A percentile compares a stretch with the other conserved stretches of the same genome.
These are phyloP conservation scores for Aspergillus viridinutans DNA, from an alignment of 2,329 filamentous ascomycete genomes.

Conservation along the genomic window DNA sequence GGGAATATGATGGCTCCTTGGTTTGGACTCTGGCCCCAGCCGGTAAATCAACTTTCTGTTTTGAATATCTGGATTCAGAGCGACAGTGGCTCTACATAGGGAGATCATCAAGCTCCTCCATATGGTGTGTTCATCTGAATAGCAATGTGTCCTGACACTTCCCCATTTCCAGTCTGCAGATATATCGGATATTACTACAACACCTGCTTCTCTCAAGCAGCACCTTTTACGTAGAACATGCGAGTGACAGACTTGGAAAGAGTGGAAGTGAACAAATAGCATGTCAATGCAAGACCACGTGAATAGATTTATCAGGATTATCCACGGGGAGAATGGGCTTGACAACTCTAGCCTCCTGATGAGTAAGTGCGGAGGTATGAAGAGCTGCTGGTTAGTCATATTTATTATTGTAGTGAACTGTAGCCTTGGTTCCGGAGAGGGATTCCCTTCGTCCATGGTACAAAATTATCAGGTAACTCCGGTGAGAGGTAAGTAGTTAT, in stretches of 20 bases:
- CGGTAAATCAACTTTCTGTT: not conserved
- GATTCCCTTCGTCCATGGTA: not conserved
- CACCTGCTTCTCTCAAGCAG: too few species aligned
- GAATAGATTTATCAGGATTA: too few species aligned
- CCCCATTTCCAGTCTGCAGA: not conserved
- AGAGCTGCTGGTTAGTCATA: not conserved
- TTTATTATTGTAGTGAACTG: not conserved
- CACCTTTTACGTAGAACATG: not conserved
- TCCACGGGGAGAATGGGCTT: not conserved
- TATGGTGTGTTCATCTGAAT: not conserved
- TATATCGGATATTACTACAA: not conserved
- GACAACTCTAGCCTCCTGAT: not conserved
- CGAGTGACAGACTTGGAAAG: not conserved
- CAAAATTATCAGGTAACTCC: not conserved
- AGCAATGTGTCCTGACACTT: not conserved
- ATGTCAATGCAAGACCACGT: too few species aligned
- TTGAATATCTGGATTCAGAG: not conserved
- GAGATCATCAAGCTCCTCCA: not conserved
- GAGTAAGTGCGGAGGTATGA: not conserved
- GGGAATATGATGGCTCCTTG: not conserved
- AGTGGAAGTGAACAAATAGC: too few species aligned
- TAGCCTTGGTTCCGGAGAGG: not conserved
- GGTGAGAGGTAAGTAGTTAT: not conserved
- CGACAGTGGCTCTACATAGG: not conserved
- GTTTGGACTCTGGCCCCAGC: not conserved